Base-by-base conservation (phyloP, 768 basidiomycete genomes). In the Amanita rubescens region DNA sequence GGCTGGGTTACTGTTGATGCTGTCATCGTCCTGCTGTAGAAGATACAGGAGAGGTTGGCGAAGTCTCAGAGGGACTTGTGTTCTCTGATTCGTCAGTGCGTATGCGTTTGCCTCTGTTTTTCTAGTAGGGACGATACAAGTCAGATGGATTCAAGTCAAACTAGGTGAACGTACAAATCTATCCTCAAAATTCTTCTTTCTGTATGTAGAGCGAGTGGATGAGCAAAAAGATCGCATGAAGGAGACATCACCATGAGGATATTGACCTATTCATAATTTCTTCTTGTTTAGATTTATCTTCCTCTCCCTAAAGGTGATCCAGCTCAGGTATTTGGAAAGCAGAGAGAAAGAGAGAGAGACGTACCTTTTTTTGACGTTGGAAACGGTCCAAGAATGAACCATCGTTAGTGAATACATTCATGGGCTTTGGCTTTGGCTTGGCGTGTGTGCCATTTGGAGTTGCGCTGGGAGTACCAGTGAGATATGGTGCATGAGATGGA, bases 331-430 rank as follows among this genome's bases (percentile, higher is more conserved):
- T n/a, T n/a, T 32, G 24, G 14, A 9, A 32, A 42, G 24, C 37
- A 38, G 8, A 37, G 19, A 32, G 49, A 30, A 20, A 17, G 7
- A 39, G 37, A 30, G 7, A 38, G 24, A 15, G 9, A 59, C 69
- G 43, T 58, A 80, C 84, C 77, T 73, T 75, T 67, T 75, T 78
- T 44, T 70, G 68, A 27, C 78, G 76, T 65, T 82, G 79, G 60
- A 85, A 76, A 9, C 82, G 75, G 58, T 85, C 77, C 52, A 85
- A 67, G 63, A 85, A 86, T 8, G 82, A 83, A 7, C 84, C 84
- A 59, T 85, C 84, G 62, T 85, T 78, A 51, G 82, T 74, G 63
- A 87, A 87, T 19, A 85, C 75, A 62, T 85, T 86, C 20, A 55
- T 50, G 9, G 69, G 65, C 51, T 71, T 71, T 17, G 65, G 53